Evolutionary conservation across 2,329 filamentous ascomycete genomes (phyloP), one percentile per base, ranked within the genome.

Genomic region (Paraphoma sp.): DNA sequence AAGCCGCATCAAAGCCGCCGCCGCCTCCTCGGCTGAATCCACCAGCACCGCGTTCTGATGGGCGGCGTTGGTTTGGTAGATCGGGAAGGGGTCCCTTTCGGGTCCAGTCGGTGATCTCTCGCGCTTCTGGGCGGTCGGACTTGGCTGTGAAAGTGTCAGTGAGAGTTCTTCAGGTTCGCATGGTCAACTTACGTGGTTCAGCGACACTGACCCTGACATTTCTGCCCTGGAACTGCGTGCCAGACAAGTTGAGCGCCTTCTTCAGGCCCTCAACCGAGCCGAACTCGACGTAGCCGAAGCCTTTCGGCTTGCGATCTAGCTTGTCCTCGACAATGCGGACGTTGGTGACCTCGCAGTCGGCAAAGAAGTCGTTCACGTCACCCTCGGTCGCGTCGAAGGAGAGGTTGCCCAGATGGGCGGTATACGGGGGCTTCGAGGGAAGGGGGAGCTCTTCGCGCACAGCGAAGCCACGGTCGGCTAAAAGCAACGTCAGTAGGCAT

Each of bases 211-310:
- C 89, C 76, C 92, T 89, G 76, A 99, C 93, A 74, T 89, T 90
- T 67, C 95, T 89, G 68, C 93, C 93, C 77, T 96, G 90, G 78
- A 98, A 93, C 56, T 87, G 88, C 59, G 87, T 84, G 69, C 92
- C 91, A 71, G 93, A 93, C 62, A 95, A 85, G 56, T 88, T 87
- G 63, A 99, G 85, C 54, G 95, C 95, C 80, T 93, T 90, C 83
- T 96, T 96, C 72, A 99, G 83, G 57, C 94, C 94, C 48, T 98
- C 94, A 44, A 95, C 81, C 49, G 87, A 89, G 65, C 84, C 87
- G 72, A 99, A 99, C 78, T 99, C 95, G 64, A 96, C 94, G 77
- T 99, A 99, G 60, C 94, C 95, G 72, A 99, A 99, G 47, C 95
- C 95, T 83, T 99, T 99, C 64, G 95, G 95, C 73, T 93, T 93